Base-by-base conservation (phyloP, 352 stramenopile genomes). In the Pythium aphanidermatum region DNA sequence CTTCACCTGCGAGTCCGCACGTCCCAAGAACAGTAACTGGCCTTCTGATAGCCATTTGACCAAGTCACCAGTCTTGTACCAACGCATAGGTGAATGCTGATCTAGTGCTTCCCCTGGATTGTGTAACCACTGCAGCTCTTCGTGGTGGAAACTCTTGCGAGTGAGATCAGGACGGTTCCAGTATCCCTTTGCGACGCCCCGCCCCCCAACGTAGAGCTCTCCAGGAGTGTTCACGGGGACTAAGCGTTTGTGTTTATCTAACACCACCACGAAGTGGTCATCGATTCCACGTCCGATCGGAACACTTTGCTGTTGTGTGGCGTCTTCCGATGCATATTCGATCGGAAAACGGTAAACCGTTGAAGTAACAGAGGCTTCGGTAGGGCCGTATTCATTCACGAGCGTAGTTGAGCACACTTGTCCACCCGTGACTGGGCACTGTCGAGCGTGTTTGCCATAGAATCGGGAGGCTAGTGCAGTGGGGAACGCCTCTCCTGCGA, bases 1-100 rank as follows among this genome's bases (percentile, higher is more conserved):
- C 46, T 94, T 94, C 24, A 92, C 76, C 45, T 92, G 83, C 3
- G 70, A 58, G 47, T 94, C 83, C 1, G 71, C 71, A 14, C 83
- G 63, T 8, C 80, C 76, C 3, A 90, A 46, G 29, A 89, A 88
- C 10, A 86, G 53, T 14, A 91, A 46, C 34, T 74, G 58, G 1
- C 72, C 70, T 35, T 46, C 67, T 4, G 58, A 45, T 17, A 80
- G 40, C 53, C 76, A 75, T 41, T 80, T 78, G 24, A 85, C 75
- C 7, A 85, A 58, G 40, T 93, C 81, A 5, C 81, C 81, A 0
- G 76, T 88, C 24, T 72, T 69, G 41, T 88, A 90, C 58, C 65
- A 81, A 11, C 53, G 44, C 7, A 37, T 13, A 2, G 61, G 14
- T 17, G 8, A 16, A 37, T 33, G 19, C 36, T 34, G 14, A 29